A percentile compares a stretch with the other conserved stretches of the same genome.
phyloP scores from a whole-genome alignment of 2,329 filamentous ascomycete genomes.

The Trichoderma asperellum region DNA sequence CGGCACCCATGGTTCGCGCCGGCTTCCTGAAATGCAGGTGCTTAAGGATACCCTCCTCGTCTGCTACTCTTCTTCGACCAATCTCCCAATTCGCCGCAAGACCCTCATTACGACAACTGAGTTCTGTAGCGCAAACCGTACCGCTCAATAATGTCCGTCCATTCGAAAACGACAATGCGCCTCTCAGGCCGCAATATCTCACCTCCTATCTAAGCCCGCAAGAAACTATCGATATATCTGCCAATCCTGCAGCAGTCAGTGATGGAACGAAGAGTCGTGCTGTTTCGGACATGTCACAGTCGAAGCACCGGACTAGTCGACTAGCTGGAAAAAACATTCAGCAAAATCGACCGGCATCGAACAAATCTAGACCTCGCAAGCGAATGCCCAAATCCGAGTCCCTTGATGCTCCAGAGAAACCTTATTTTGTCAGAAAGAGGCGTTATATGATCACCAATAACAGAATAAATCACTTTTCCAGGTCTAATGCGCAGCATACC shows the following conservation, averaged over 20 bases:
- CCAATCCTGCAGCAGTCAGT: background rate
- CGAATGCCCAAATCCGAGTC: background rate
- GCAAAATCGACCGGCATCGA: background rate
- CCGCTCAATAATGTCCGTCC: background rate
- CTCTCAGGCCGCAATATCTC: conserved; percentile 3
- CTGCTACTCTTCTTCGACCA: background rate
- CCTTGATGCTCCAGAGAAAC: background rate
- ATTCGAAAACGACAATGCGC: conserved; percentile 4
- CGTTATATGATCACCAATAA: conserved; percentile 22
- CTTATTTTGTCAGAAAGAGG: conserved; percentile 6
- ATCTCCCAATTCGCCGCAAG: background rate
- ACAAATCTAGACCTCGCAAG: background rate
- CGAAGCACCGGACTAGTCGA: background rate
- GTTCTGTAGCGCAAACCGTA: conserved; percentile 1
- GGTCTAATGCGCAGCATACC: background rate
- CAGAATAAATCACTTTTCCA: conserved; percentile 10
- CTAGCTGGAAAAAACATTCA: background rate
- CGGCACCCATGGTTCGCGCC: conserved; percentile 34
- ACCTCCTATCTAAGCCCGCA: background rate
- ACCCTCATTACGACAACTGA: background rate
- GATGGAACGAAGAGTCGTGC: background rate
- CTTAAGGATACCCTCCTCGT: conserved; percentile 22
- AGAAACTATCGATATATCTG: background rate
- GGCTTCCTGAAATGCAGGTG: conserved; percentile 34
- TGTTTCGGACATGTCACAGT: background rate